These are phyloP conservation scores for Pleurotus djamor DNA, from an alignment of 768 basidiomycete genomes.

Conservation along the genomic window DNA sequence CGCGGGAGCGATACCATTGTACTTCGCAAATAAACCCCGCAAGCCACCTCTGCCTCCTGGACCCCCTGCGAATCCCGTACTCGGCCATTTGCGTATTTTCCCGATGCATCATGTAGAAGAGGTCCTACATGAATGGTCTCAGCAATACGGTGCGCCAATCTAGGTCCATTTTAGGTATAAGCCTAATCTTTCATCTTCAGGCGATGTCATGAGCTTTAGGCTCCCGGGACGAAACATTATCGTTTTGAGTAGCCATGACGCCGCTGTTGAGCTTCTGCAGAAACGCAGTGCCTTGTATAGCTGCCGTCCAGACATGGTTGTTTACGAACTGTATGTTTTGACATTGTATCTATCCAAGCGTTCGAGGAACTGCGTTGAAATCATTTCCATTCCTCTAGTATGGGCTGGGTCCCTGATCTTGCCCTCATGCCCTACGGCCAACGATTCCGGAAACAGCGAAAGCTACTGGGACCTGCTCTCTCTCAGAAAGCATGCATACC, in stretches of 20 bases:
- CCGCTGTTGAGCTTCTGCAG: slow-evolving; percentile 24
- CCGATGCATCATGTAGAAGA: slow-evolving; percentile 15
- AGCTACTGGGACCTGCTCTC: slow-evolving; percentile 12
- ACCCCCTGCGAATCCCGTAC: slow-evolving; percentile 21
- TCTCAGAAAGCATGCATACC: neutral
- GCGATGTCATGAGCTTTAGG: slow-evolving; percentile 18
- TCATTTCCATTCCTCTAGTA: neutral
- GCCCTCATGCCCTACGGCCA: slow-evolving; percentile 15
- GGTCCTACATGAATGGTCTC: slow-evolving; percentile 23
- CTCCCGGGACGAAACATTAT: slow-evolving; percentile 24
- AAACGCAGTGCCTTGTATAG: slow-evolving; percentile 24
- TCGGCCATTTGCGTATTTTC: slow-evolving; percentile 24
- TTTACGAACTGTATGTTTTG: slow-evolving; percentile 16
- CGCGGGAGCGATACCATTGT: no score
- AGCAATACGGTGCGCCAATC: slow-evolving; percentile 20
- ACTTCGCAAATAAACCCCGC: no score
- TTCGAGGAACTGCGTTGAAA: no score
- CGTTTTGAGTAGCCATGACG: slow-evolving; percentile 18
- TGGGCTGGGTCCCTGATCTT: slow-evolving; percentile 14
- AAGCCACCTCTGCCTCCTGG: slow-evolving; percentile 17
- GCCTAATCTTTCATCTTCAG: slow-evolving; percentile 7
- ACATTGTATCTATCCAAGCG: neutral
- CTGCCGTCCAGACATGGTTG: slow-evolving; percentile 13
- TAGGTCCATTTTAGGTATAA: neutral
- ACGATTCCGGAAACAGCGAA: slow-evolving; percentile 13